Evolutionary conservation across 768 basidiomycete species (phyloP).

Genomic region (Coprinopsis cinerea): DNA sequence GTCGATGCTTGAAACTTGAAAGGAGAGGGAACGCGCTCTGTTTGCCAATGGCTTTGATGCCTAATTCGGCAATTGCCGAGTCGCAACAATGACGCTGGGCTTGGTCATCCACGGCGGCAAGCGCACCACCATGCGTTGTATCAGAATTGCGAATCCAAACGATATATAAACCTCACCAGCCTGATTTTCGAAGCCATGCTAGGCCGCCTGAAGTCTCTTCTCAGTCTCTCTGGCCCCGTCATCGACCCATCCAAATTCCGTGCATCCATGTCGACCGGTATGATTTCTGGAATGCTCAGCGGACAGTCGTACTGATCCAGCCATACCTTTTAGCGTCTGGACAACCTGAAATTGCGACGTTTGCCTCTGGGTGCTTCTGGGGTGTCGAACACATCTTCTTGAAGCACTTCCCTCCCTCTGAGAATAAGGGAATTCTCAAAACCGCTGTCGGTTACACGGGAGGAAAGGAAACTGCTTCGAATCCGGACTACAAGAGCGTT

Average conservation of each 20-base stretch:
- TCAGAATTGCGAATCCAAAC: background rate
- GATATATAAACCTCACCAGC: background rate
- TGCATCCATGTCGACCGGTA: conserved; percentile 36
- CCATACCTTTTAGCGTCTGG: conserved; percentile 10
- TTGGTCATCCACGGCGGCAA: too few species aligned
- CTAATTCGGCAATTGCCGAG: too few species aligned
- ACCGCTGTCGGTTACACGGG: conserved; percentile 80
- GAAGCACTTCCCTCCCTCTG: conserved; percentile 64
- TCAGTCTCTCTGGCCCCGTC: conserved; percentile 12
- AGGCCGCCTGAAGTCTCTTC: conserved; percentile 14
- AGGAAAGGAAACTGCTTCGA: conserved; percentile 45
- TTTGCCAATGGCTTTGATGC: too few species aligned
- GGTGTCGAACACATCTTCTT: conserved; percentile 82
- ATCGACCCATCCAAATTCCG: conserved; percentile 35
- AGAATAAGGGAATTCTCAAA: conserved; percentile 70
- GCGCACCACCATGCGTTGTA: too few species aligned
- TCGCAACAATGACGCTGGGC: too few species aligned
- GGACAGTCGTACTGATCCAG: background rate
- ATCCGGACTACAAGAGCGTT: conserved; percentile 69
- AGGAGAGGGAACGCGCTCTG: too few species aligned
- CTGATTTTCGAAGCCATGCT: conserved; percentile 9
- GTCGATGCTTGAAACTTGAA: too few species aligned
- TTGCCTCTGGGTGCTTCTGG: conserved; percentile 75
- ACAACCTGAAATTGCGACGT: conserved; percentile 36
- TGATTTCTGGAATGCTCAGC: conserved; percentile 3